Evolutionary conservation across 2,329 filamentous ascomycete species (phyloP), one percentile per base, ranked within the genome.

Genomic region (Akanthomyces muscarius): DNA sequence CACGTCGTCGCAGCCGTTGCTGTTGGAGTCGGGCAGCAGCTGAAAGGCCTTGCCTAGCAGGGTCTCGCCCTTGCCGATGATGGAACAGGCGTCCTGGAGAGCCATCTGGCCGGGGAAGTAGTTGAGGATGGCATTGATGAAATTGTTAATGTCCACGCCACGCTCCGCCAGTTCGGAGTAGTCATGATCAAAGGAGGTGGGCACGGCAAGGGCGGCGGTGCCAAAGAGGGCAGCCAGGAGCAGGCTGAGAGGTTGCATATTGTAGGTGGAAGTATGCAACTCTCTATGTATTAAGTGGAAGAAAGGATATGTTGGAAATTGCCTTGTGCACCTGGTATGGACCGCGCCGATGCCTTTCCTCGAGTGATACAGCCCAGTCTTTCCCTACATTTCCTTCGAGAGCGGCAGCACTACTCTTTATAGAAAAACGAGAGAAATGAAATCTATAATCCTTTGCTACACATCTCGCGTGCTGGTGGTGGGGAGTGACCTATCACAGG

Each of bases 1-100:
- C 41, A 73, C 67, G 50, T 70, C 70, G n/a, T 65, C 62, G 62
- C 71, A 72, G 10, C 64, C 53, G 11, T 67, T 63, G 44, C 63
- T 63, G 36, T 66, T 65, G n/a, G 58, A 42, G 2, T 47, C 62
- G 23, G 65, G 56, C 23, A 59, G 42, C 30, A 73, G 62, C 44
- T 41, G 58, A 2, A 68, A 68, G 8, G 62, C 10, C 5, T 48
- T 52, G 16, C 61, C 68, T 4, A 69, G 48, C 4, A 57, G 23
- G 2, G 64, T 62, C 56, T 70, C 67, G 18, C 57, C 65, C 6
- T 42, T 36, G 0, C 56, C 42, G 21, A 70, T 65, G 2, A 62
- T 14, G 2, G 36, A 57, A 45, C 69, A 71, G 7, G 63, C 62
- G 23, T 65, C 65, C 4, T 56, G 38, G 14, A 69, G 45, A 16